These are phyloP conservation scores for Raffaelea deltoideospora DNA, from an alignment of 2,329 filamentous ascomycete genomes.

Conservation along the genomic window DNA sequence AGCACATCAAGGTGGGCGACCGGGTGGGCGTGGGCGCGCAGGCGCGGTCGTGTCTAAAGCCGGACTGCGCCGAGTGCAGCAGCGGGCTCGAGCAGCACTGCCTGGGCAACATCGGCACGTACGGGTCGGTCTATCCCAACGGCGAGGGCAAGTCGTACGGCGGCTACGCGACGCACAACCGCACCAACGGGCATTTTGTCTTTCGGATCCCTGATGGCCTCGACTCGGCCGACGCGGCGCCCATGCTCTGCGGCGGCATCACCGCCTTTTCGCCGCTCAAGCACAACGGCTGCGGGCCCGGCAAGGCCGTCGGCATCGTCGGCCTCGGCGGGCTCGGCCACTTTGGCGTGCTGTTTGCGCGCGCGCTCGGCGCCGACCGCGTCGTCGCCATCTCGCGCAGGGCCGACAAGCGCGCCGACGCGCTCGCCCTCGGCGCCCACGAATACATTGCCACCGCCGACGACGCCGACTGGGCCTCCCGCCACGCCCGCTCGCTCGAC, in stretches of 20 bases:
- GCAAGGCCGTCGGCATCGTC: slow-evolving; percentile 10
- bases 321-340: slow-evolving; percentile 11
- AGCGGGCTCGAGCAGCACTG: slow-evolving; percentile 5
- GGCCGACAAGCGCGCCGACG: slow-evolving; percentile 6
- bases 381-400: slow-evolving; percentile 9
- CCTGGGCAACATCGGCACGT: slow-evolving; percentile 4
- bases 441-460: slow-evolving; percentile 21
- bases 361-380: slow-evolving; percentile 9
- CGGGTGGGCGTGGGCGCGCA: slow-evolving; percentile 10
- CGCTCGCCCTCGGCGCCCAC: slow-evolving; percentile 7
- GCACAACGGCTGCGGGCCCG: slow-evolving; percentile 7
- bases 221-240: slow-evolving; percentile 10
- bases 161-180: slow-evolving; percentile 12
- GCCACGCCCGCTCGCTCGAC: slow-evolving; percentile 35
- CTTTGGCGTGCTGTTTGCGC: slow-evolving; percentile 9
- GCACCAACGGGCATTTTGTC: slow-evolving; percentile 25
- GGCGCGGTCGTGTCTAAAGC: slow-evolving; percentile 11
- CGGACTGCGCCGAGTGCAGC: slow-evolving; percentile 17
- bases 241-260: slow-evolving; percentile 11
- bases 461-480: slow-evolving; percentile 38
- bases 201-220: slow-evolving; percentile 13
- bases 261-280: slow-evolving; percentile 8
- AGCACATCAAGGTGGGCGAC: slow-evolving; percentile 19
- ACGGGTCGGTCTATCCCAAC: slow-evolving; percentile 4
- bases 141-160: slow-evolving; percentile 24